Conservation (phyloP, 306 rosid species). For the Vicia villosa region DNA sequence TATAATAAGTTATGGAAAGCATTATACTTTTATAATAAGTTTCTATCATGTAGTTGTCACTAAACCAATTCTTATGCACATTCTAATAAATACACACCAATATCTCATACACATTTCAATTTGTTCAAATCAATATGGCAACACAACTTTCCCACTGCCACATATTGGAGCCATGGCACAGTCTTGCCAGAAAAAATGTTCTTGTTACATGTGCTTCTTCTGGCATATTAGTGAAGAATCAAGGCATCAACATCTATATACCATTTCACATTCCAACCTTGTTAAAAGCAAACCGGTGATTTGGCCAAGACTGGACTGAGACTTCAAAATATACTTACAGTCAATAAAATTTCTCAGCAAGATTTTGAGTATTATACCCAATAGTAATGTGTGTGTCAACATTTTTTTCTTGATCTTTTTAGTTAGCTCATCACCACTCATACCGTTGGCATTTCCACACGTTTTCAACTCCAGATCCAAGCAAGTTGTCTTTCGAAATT, state of each 20-base stretch:
- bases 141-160: not conserved
- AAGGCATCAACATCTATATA: too few species aligned
- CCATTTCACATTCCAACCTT: too few species aligned
- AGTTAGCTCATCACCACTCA: too few species aligned
- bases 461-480: too few species aligned
- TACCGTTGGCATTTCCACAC: too few species aligned
- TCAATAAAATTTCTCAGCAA: not conserved
- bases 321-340: not conserved
- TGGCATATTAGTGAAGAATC: conserved; percentile 4
- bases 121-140: not conserved
- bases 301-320: not conserved
- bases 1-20: too few species aligned
- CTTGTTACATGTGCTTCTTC: conserved; percentile 5
- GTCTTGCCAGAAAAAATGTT: not conserved
- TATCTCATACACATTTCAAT: not conserved
- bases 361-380: conserved; percentile 54
- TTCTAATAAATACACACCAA: too few species aligned
- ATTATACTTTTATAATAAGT: too few species aligned
- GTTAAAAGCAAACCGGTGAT: not conserved
- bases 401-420: conserved; percentile 36
- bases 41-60: too few species aligned
- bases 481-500: too few species aligned
- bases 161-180: not conserved
- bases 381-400: conserved; percentile 63
- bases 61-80: too few species aligned